phyloP scores from a whole-genome alignment of 768 basidiomycete species.

The Suillus ampliporus region DNA sequence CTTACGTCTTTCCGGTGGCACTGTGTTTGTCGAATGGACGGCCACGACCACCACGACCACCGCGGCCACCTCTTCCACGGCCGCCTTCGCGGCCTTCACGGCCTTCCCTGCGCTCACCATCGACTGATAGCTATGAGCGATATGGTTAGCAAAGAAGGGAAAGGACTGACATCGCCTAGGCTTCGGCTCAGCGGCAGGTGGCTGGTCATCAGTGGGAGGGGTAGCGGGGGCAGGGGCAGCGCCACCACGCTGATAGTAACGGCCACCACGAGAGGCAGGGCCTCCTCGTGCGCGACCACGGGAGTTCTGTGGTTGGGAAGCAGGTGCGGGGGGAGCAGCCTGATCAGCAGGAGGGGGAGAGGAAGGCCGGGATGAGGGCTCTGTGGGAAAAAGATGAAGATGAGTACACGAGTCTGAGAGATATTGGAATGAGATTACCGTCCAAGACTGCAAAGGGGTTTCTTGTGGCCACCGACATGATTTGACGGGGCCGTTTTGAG shows the following conservation, averaged over 20 bases:
- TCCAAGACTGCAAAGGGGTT: slow-evolving; percentile 87
- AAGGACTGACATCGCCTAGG: slow-evolving; percentile 36
- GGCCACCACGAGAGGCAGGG: slow-evolving; percentile 67
- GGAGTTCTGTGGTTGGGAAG: slow-evolving; percentile 37
- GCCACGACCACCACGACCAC: slow-evolving; percentile 60
- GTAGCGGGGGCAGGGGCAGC: slow-evolving; percentile 47
- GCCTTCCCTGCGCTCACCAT: slow-evolving; percentile 51
- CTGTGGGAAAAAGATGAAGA: slow-evolving; percentile 32
- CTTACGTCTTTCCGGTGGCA: slow-evolving; percentile 82
- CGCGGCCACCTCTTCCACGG: slow-evolving; percentile 47
- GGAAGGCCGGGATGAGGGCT: slow-evolving; percentile 50
- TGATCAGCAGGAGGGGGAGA: slow-evolving; percentile 42
- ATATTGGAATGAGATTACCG: slow-evolving; percentile 45
- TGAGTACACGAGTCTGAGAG: too few species aligned
- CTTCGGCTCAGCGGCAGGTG: slow-evolving; percentile 38
- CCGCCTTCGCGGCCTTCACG: slow-evolving; percentile 17
- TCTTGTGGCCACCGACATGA: slow-evolving; percentile 89
- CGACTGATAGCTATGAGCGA: slow-evolving; percentile 32
- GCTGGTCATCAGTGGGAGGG: slow-evolving; percentile 40
- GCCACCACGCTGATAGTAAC: slow-evolving; percentile 72
- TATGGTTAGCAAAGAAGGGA: background rate
- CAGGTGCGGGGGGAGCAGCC: slow-evolving; percentile 28
- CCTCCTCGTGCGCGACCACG: slow-evolving; percentile 56
- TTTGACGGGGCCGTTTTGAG: slow-evolving; percentile 67
- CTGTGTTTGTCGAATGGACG: slow-evolving; percentile 88